These are phyloP conservation scores for Penicillium sumatraense DNA, from an alignment of 2,329 filamentous ascomycete species.

Conservation along the genomic window DNA sequence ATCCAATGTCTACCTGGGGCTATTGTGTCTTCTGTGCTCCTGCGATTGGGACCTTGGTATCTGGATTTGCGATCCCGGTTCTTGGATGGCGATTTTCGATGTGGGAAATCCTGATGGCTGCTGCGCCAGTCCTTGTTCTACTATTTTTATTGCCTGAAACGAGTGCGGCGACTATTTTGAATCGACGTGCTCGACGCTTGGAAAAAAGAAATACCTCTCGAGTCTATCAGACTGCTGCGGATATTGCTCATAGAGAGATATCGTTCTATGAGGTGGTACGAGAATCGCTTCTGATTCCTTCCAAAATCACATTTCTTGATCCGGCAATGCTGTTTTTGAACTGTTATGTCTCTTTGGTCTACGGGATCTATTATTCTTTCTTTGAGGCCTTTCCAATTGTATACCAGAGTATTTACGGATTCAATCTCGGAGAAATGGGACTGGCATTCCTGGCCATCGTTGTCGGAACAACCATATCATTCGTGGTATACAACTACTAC, in stretches of 20 bases:
- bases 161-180: constrained; percentile 61
- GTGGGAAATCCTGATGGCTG: constrained; percentile 25
- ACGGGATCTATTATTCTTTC: constrained; percentile 54
- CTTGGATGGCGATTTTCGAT: constrained; percentile 26
- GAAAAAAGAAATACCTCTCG: constrained; percentile 56
- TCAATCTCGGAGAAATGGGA: constrained; percentile 62
- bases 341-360: constrained; percentile 65
- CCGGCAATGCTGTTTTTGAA: constrained; percentile 66
- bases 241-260: constrained; percentile 58
- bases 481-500: constrained; percentile 56
- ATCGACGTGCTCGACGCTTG: constrained; percentile 64
- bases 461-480: constrained; percentile 58
- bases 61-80: constrained; percentile 62
- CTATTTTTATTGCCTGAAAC: constrained; percentile 66
- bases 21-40: constrained; percentile 49
- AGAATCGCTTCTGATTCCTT: constrained; percentile 64
- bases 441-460: constrained; percentile 64
- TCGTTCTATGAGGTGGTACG: constrained; percentile 5
- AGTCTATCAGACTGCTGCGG: constrained; percentile 59
- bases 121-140: constrained; percentile 62
- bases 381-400: constrained; percentile 71
- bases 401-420: constrained; percentile 62
- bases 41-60: constrained; percentile 65
- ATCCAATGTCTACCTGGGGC: constrained; percentile 64
- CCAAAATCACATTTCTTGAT: constrained; percentile 64